Conservation (phyloP, 768 basidiomycete genomes). For the Trametes cubensis region DNA sequence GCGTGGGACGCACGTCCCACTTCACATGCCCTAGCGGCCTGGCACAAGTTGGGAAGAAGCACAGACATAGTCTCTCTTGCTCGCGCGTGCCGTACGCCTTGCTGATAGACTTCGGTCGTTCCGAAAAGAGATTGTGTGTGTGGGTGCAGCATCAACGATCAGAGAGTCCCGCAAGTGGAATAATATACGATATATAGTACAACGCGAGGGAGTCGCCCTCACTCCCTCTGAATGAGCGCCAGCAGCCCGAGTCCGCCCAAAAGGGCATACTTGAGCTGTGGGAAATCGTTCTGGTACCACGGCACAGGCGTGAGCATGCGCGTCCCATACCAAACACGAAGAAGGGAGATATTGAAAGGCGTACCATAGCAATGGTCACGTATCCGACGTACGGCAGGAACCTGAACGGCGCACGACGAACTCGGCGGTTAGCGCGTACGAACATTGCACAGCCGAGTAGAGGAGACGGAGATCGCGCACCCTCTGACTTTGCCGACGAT, state of each 20-base stretch:
- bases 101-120: not conserved
- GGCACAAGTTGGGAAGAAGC: too few relatives aligned
- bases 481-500: slow-evolving; percentile 94
- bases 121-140: not conserved
- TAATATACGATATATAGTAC: slow-evolving; percentile 21
- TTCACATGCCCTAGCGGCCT: not conserved
- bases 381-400: slow-evolving; percentile 96
- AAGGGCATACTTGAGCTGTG: slow-evolving; percentile 90
- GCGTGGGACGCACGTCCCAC: not conserved
- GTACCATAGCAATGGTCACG: slow-evolving; percentile 94
- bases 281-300: slow-evolving; percentile 76
- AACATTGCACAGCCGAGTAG: not conserved
- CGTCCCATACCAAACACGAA: too few relatives aligned
- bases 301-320: slow-evolving; percentile 12
- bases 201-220: slow-evolving; percentile 25
- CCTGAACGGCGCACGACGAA: slow-evolving; percentile 43
- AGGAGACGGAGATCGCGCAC: slow-evolving; percentile 67
- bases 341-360: slow-evolving; percentile 30
- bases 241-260: slow-evolving; percentile 81
- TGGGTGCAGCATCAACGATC: slow-evolving; percentile 2
- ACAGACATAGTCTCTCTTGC: too few relatives aligned
- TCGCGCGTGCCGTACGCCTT: too few relatives aligned
- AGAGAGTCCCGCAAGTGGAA: slow-evolving; percentile 9
- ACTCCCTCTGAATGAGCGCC: slow-evolving; percentile 85
- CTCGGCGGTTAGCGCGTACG: not conserved